Evolutionary conservation across 2,329 filamentous ascomycete genomes (phyloP).

Genomic region (Apiospora pterosperma): DNA sequence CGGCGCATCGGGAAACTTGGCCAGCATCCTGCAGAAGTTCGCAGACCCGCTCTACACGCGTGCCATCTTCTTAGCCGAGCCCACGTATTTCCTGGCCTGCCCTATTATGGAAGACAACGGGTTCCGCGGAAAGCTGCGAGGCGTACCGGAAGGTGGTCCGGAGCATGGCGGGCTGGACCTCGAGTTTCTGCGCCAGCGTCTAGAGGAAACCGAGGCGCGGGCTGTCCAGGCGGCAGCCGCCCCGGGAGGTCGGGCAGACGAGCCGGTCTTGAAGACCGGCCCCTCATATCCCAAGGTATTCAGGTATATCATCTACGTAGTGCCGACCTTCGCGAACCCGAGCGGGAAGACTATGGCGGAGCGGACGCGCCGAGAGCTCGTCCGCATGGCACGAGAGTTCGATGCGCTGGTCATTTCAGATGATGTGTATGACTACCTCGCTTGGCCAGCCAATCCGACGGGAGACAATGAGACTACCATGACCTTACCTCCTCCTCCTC

Average conservation of each 20-base stretch:
- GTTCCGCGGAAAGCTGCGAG: conserved; percentile 53
- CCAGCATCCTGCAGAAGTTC: conserved; percentile 59
- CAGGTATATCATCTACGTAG: conserved; percentile 59
- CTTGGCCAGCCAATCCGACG: conserved; percentile 42
- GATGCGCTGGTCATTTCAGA: conserved; percentile 65
- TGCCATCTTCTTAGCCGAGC: conserved; percentile 62
- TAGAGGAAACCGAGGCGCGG: conserved; percentile 26
- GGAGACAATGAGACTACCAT: background rate
- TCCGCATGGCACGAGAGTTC: conserved; percentile 58
- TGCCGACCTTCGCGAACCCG: conserved; percentile 69
- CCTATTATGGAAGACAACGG: conserved; percentile 64
- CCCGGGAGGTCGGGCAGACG: background rate
- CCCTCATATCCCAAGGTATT: conserved; percentile 41
- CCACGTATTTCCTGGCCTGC: conserved; percentile 64
- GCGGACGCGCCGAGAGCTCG: conserved; percentile 50
- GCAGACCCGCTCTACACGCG: conserved; percentile 62
- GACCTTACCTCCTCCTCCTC: conserved; percentile 28
- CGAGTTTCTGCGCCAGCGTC: conserved; percentile 43
- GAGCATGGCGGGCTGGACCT: conserved; percentile 54
- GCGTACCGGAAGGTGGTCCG: conserved; percentile 57
- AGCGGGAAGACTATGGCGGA: conserved; percentile 62
- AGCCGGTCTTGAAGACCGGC: conserved; percentile 40
- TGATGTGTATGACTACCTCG: conserved; percentile 70
- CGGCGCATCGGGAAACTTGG: conserved; percentile 64
- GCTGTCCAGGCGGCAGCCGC: conserved; percentile 6